These are phyloP conservation scores for Aspergillus tubingensis DNA, from an alignment of 2,329 filamentous ascomycete genomes.

Conservation along the genomic window DNA sequence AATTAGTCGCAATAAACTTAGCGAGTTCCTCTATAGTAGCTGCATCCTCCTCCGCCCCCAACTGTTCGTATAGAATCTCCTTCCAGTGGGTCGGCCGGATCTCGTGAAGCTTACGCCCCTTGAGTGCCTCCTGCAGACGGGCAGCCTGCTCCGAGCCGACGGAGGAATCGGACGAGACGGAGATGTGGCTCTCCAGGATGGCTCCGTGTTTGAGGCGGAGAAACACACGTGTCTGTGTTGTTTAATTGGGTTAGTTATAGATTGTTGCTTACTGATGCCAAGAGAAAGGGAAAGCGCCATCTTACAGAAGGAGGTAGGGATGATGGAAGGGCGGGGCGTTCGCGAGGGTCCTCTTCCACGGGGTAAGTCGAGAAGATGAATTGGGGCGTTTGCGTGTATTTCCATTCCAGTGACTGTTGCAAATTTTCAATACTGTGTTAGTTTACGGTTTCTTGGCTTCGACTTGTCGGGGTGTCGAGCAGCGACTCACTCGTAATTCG, in stretches of 20 bases:
- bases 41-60: constrained; percentile 17
- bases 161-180: constrained; percentile 36
- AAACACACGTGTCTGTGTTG: constrained; percentile 42
- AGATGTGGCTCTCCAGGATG: constrained; percentile 44
- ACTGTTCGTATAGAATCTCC: constrained; percentile 24
- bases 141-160: constrained; percentile 37
- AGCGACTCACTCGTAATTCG: constrained; percentile 55
- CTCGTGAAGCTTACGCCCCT: constrained; percentile 52
- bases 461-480: neutral
- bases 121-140: constrained; percentile 34
- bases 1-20: constrained; percentile 27
- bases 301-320: constrained; percentile 52
- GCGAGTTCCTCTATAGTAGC: constrained; percentile 26
- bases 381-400: constrained; percentile 80
- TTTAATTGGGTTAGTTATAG: neutral
- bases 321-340: constrained; percentile 54
- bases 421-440: neutral
- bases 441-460: too few relatives aligned
- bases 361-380: constrained; percentile 71
- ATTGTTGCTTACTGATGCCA: neutral
- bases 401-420: constrained; percentile 60
- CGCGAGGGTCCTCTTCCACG: constrained; percentile 59
- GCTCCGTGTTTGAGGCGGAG: constrained; percentile 44
- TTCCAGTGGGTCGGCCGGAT: constrained; percentile 39
- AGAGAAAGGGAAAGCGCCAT: neutral